phyloP scores from a whole-genome alignment of 345 rosid genomes.

The Excoecaria cochinchinensis region DNA sequence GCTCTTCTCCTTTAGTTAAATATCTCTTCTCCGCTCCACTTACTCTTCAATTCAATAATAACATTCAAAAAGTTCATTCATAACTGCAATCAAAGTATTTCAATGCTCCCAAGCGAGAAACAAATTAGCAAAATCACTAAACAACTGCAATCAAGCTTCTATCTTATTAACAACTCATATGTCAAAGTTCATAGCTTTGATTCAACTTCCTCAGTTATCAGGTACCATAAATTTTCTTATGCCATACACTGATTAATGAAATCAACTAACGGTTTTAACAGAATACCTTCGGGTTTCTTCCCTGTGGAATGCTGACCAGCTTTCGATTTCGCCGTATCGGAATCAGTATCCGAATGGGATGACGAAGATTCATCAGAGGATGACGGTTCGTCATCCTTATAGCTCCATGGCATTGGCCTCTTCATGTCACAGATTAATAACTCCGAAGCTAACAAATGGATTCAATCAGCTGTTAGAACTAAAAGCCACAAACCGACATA shows the following conservation, averaged over 20 bases:
- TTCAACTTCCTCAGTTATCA: no score
- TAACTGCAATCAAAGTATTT: neutral
- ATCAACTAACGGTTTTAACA: neutral
- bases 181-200: neutral
- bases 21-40: neutral
- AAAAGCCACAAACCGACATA: neutral
- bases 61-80: neutral
- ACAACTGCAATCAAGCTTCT: neutral
- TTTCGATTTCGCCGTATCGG: conserved; percentile 27
- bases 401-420: conserved; percentile 57
- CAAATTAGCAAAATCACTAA: neutral
- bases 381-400: conserved; percentile 35
- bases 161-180: neutral
- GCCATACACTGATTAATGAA: neutral
- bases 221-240: neutral
- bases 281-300: conserved; percentile 29
- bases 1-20: no score
- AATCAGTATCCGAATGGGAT: conserved; percentile 40
- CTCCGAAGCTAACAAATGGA: neutral
- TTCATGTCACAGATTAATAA: conserved; percentile 38
- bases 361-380: conserved; percentile 38
- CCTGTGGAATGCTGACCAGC: conserved; percentile 3
- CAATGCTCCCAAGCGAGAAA: neutral
- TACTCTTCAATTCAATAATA: neutral
- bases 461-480: neutral